Evolutionary conservation across 2,329 filamentous ascomycete species (phyloP).

Genomic region (Xylariaceae sp.): DNA sequence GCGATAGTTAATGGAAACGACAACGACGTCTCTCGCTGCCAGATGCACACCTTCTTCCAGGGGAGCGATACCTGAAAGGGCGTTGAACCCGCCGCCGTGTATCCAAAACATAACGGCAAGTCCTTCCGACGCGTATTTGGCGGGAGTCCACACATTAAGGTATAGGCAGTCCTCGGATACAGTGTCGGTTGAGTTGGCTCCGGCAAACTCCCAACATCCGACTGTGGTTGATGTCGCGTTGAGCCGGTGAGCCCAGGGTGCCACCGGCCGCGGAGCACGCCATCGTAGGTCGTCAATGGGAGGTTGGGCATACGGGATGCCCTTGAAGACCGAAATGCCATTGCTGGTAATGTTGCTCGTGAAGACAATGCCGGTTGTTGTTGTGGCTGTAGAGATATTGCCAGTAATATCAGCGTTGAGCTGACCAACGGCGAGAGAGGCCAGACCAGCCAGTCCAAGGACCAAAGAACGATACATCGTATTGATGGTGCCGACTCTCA

Average conservation of each 20-base stretch:
- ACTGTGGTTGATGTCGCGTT: not conserved
- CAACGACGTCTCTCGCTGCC: not conserved
- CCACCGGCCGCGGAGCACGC: not conserved
- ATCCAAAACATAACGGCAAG: not conserved
- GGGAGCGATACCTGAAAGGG: not conserved
- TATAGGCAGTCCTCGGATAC: constrained; percentile 3
- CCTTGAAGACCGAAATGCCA: not conserved
- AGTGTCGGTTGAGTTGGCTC: not conserved
- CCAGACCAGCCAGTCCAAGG: too few species aligned
- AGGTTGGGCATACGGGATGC: not conserved
- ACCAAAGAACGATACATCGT: too few species aligned
- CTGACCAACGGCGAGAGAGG: too few species aligned
- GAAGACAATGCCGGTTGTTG: not conserved
- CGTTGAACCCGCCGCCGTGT: not conserved
- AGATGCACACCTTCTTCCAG: not conserved
- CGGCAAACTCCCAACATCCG: not conserved
- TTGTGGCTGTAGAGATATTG: not conserved
- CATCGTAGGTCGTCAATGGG: not conserved
- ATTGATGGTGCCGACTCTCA: too few species aligned
- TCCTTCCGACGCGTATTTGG: not conserved
- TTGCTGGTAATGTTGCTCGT: not conserved
- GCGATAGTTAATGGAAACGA: constrained; percentile 3
- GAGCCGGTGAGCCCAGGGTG: not conserved
- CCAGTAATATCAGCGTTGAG: too few species aligned
- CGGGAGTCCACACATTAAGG: not conserved